Percentiles rank a stretch among this genome's conserved stretches.
These are phyloP conservation scores for Lactarius quietus DNA, from an alignment of 768 basidiomycete species.

Conservation along the genomic window DNA sequence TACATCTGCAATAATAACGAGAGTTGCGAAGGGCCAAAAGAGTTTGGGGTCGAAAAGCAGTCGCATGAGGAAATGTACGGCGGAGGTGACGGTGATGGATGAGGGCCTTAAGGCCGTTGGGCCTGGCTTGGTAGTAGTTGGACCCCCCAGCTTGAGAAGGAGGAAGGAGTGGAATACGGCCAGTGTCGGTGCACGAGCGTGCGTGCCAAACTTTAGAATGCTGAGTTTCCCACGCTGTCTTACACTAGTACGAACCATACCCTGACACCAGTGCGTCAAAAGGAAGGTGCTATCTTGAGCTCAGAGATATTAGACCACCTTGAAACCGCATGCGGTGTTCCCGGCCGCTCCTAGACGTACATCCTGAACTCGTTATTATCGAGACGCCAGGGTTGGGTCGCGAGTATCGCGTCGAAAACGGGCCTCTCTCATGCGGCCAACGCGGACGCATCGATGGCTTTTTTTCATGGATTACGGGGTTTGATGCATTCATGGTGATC, in stretches of 20 bases:
- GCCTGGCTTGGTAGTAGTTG: slow-evolving; percentile 2
- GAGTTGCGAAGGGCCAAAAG: slow-evolving; percentile 62
- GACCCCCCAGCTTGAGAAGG: slow-evolving; percentile 12
- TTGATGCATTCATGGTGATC: slow-evolving; percentile 36
- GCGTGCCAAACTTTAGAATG: background rate
- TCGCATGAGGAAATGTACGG: slow-evolving; percentile 10
- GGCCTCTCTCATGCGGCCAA: slow-evolving; percentile 44
- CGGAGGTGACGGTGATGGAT: slow-evolving; percentile 1
- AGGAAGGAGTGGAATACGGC: background rate
- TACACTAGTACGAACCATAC: background rate
- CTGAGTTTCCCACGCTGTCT: slow-evolving; percentile 10
- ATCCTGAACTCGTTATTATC: slow-evolving; percentile 52
- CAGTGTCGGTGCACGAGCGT: background rate
- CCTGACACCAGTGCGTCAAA: background rate
- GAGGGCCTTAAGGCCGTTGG: background rate
- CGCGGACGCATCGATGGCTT: slow-evolving; percentile 34
- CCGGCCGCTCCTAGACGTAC: slow-evolving; percentile 37
- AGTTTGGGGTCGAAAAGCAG: slow-evolving; percentile 53
- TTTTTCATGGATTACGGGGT: slow-evolving; percentile 35
- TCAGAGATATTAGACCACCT: slow-evolving; percentile 13
- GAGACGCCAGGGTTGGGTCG: slow-evolving; percentile 42
- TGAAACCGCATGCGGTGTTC: slow-evolving; percentile 36
- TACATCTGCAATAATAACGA: slow-evolving; percentile 72
- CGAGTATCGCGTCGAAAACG: slow-evolving; percentile 61
- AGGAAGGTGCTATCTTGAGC: background rate